These are phyloP conservation scores for Pleurotus pulmonarius DNA, from an alignment of 768 basidiomycete genomes.

Conservation along the genomic window DNA sequence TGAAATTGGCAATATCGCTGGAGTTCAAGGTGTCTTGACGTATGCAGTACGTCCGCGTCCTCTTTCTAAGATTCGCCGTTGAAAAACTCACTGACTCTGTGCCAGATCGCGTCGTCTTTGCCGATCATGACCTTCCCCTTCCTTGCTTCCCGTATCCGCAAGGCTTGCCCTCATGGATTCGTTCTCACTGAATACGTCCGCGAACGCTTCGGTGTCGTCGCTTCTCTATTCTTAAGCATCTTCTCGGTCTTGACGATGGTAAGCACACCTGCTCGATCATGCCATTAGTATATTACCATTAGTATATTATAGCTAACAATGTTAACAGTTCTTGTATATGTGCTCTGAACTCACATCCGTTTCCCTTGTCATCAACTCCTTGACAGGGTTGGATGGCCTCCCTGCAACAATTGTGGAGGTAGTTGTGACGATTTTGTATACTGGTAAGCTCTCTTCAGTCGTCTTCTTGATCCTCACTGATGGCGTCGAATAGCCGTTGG, in stretches of 20 bases:
- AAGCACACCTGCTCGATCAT: not conserved
- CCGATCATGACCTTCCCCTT: constrained; percentile 9
- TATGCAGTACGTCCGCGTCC: not conserved
- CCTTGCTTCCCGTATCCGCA: constrained; percentile 5
- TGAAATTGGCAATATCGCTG: constrained; percentile 5
- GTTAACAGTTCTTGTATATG: not conserved
- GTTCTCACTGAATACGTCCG: constrained; percentile 4
- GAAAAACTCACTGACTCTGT: not conserved
- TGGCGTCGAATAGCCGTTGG: not conserved
- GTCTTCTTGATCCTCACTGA: not conserved
- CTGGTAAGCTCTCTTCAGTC: not conserved
- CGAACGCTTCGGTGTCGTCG: constrained; percentile 1
- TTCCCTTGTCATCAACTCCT: constrained; percentile 1
- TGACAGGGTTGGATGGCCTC: constrained; percentile 1
- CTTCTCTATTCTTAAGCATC: not conserved
- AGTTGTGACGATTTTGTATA: constrained; percentile 5
- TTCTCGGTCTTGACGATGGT: constrained; percentile 8
- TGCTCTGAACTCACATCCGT: constrained; percentile 2
- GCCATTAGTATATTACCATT: not conserved
- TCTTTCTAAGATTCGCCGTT: not conserved
- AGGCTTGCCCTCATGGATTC: constrained; percentile 4
- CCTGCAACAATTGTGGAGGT: constrained; percentile 6
- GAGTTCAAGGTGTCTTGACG: constrained; percentile 1
- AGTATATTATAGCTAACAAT: no score
- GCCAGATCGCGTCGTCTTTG: not conserved